Base-by-base conservation (phyloP, 2,329 filamentous ascomycete genomes). In the Colletotrichum simmondsii region DNA sequence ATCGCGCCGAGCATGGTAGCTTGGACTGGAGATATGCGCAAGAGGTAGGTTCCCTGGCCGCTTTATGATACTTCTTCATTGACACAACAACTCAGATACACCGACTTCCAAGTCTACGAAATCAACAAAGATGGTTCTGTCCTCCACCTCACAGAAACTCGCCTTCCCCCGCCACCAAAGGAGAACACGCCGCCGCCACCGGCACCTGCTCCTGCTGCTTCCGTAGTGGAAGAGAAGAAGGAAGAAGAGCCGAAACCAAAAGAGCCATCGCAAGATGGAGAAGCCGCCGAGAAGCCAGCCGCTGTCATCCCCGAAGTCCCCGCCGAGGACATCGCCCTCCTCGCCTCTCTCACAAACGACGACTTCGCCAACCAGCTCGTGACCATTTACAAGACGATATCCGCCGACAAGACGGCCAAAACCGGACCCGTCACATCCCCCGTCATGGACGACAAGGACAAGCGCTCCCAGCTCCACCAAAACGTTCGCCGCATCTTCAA, bases 61-160 rank as follows among this genome's bases (percentile, higher is more conserved):
- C 24, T 26, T 26, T 26, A 26, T 26, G 24, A 26, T 26, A 26
- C 24, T 6, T 22, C 4, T 16, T 2, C 19, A 3, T 19, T 37
- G n/a, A 22, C 5, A 2, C 24, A 30, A 16, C 1, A 11, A 1
- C 30, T 8, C 62, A 91, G 94, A 76, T 98, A 95, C 82, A 96
- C 95, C 4, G 95, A 98, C 81, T 98, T 98, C 78, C 87, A 97
- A 77, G 95, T 98, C 77, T 95, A 97, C 79, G 95, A 98, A 82
- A 96, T 98, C 74, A 85, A 89, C 24, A 91, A 92, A 35, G 90
- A 93, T 78, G 95, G 95, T 19, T 83, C 91, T 66, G 94, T 97
- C 16, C 81, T 97, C 65, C 94, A 96, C 81, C 85, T 98, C 61
- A 86, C 72, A 49, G 72, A 74, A 22, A 75, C 74, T 22, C 57